Percentiles rank a stretch among this genome's conserved stretches.
Conservation (phyloP, 1,284 basidiomycete species). For the Clitocybe nebularis region DNA sequence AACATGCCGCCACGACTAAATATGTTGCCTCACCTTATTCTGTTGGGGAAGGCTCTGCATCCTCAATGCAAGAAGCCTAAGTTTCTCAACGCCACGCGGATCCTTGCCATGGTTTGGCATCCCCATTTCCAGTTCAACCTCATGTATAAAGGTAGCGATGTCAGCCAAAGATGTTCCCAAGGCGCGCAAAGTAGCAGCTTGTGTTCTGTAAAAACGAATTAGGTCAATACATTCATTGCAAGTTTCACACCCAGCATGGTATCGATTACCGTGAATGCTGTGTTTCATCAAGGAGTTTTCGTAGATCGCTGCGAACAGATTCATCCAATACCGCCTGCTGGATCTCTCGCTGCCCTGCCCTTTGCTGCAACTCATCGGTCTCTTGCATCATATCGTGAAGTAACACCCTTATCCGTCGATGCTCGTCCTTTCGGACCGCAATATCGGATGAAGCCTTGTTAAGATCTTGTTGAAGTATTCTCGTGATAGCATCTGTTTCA, state of each 20-base stretch:
- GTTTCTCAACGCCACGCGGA: constrained; percentile 47
- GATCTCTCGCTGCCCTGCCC: constrained; percentile 26
- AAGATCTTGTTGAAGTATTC: constrained; percentile 34
- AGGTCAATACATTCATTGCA: neutral
- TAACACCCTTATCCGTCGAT: constrained; percentile 23
- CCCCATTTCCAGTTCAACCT: constrained; percentile 49
- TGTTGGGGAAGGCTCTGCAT: constrained; percentile 31
- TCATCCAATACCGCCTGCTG: constrained; percentile 26
- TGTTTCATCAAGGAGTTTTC: constrained; percentile 29
- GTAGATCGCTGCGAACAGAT: constrained; percentile 29
- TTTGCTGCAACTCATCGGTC: constrained; percentile 29
- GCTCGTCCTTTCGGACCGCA: constrained; percentile 28
- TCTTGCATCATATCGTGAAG: constrained; percentile 30
- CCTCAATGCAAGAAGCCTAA: constrained; percentile 48
- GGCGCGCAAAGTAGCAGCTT: constrained; percentile 32
- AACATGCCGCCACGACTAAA: neutral
- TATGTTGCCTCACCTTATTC: constrained; percentile 1
- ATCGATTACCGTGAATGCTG: constrained; percentile 24
- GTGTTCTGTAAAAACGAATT: constrained; percentile 17
- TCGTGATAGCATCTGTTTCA: constrained; percentile 28
- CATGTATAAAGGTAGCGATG: constrained; percentile 69
- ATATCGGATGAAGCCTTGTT: constrained; percentile 27
- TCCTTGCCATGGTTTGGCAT: constrained; percentile 37
- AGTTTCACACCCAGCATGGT: neutral
- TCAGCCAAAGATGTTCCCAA: constrained; percentile 60